Evolutionary conservation across 2,329 filamentous ascomycete species (phyloP), one percentile per base, ranked within the genome.

Genomic region (Cytospora paraplurivora): DNA sequence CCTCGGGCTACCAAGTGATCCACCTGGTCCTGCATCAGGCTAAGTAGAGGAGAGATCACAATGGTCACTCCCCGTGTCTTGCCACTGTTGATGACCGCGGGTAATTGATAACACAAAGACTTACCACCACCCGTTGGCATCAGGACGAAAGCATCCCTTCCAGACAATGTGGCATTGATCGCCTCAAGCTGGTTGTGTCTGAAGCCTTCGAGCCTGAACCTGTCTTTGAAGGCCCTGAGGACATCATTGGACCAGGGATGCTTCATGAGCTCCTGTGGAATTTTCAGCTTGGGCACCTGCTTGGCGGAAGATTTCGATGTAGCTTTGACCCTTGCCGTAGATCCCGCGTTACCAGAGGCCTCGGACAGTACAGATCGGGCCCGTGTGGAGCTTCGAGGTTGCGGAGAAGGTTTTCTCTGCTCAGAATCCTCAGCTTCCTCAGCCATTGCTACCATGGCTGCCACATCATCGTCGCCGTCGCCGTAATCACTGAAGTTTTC

Each of bases 71-170:
- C 96, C 38, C 81, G 81, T 0, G 94, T 98, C 70, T 85, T 90
- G 51, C 95, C 95, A 53, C 86, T 90, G 55, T 82, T 85, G 37
- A 99, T 83, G 21, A 98, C 85, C 2, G 95, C 92, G 15, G 95
- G 96, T 13, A 99, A 79, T 74, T 99, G 96, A 74, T 99, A 99
- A 75, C 95, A 98, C 1, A 99, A 81, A 1, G 94, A 98, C 74
- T 99, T 99, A 50, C 95, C 95, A 65, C 95, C 95, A 59, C 95
- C 95, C 0, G 95, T 99, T 2, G 96, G 95, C 95, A 99, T 99
- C 47, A 99, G 81, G 17, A 99, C 90, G 73, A 99, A 99, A 0
- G 91, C 89, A 76, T 99, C 94, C 67, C 94, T 88, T 3, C 94
- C 95, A 35, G 80, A 82, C 53, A 99, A 79, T 0, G 95, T 98